phyloP scores from a whole-genome alignment of 192 early-diverging fungal species.

The Pilaira anomala region DNA sequence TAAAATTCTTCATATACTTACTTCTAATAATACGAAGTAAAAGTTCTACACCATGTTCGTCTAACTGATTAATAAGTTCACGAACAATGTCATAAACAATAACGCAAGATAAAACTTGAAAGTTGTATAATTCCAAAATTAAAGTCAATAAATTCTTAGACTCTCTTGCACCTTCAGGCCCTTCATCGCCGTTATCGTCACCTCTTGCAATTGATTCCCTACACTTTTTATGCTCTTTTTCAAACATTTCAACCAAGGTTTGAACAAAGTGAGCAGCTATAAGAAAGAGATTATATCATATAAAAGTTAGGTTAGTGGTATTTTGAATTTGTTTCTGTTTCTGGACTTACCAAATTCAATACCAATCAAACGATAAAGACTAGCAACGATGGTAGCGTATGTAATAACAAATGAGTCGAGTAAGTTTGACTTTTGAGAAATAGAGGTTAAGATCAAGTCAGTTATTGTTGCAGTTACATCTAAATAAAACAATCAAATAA shows the following conservation, averaged over 20 bases:
- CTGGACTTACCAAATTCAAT: slow-evolving; percentile 71
- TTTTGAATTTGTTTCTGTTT: neutral
- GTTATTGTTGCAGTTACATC: slow-evolving; percentile 88
- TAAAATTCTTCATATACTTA: slow-evolving; percentile 33
- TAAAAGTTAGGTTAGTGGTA: neutral
- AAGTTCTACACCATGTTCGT: slow-evolving; percentile 86
- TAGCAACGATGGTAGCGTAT: slow-evolving; percentile 84
- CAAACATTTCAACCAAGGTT: slow-evolving; percentile 69
- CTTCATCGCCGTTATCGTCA: slow-evolving; percentile 38
- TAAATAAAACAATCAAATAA: too few relatives aligned
- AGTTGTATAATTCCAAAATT: slow-evolving; percentile 86
- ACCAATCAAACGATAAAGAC: slow-evolving; percentile 77
- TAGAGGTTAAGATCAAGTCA: slow-evolving; percentile 68
- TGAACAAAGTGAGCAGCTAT: slow-evolving; percentile 71
- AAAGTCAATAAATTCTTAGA: slow-evolving; percentile 80
- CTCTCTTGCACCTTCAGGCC: slow-evolving; percentile 58
- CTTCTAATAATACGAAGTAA: slow-evolving; percentile 76
- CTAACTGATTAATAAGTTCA: slow-evolving; percentile 62
- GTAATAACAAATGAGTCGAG: slow-evolving; percentile 88
- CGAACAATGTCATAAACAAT: slow-evolving; percentile 87
- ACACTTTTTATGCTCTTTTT: slow-evolving; percentile 49
- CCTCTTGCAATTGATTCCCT: slow-evolving; percentile 31
- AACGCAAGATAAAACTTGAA: slow-evolving; percentile 79
- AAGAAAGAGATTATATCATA: slow-evolving; percentile 1
- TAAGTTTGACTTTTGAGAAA: slow-evolving; percentile 80